Base-by-base conservation (phyloP, 768 basidiomycete genomes). In the Pleurotus eryngii region DNA sequence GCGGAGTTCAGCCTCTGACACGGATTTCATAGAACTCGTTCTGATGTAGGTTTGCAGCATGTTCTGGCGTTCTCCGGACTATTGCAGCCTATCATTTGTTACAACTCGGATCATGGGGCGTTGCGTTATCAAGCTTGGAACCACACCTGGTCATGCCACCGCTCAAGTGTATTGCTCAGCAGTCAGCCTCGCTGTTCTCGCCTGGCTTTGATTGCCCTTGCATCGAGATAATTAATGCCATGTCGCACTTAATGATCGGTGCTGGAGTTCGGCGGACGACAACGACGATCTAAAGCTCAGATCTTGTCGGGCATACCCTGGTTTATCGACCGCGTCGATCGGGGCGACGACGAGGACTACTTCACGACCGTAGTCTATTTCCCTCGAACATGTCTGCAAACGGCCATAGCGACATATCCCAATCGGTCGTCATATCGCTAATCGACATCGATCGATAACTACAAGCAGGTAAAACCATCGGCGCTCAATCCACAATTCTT, bases 391-490 rank as follows among this genome's bases (percentile, higher is more conserved):
- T n/a, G 15, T 50, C 22, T 54, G 4, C 49, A 40, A 37, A 42
- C 11, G 39, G 38, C 11, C 38, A 42, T n/a, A 43, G 42, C 37
- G 24, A 54, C 51, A 42, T 54, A 12, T 54, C 51, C 39, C 39
- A 54, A 54, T 54, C 51, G 51, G 51, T 54, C 38, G 39, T 42
- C 51, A 42, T 43, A 40, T 42, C 39, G 38, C 51, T 40, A 37
- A 54, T 54, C 51, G 51, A 54, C 51, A 54, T 54, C 51, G 51
- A 54, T 54, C 51, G 51, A 54, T 54, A 39, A 42, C 30, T 35
- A 35, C 11, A 12, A 35, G 20, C 5, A 20, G 42, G 39, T 9
- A 54, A 54, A 20, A 22, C 20, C 51, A 30, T 54, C 39, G 51
- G 22, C 51, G 51, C 51, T 8, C 51, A 42, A n/a, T 43, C 18